Percentiles rank a stretch among this genome's conserved stretches.
Conservation (phyloP, 1,284 basidiomycete genomes). For the Ceratobasidium sp. region DNA sequence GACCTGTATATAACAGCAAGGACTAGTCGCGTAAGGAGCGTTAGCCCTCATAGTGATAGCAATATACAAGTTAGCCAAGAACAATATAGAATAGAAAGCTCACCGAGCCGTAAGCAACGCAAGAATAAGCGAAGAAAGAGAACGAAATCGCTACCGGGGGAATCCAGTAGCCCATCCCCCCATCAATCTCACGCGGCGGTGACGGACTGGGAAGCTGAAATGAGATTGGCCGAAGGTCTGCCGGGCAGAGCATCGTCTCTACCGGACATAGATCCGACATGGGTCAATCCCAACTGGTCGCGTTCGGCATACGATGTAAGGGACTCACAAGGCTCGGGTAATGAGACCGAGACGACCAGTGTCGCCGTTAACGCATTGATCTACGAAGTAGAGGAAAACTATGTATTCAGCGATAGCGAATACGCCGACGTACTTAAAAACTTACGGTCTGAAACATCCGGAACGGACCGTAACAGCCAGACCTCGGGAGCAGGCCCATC, state of each 20-base stretch:
- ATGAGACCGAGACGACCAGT: background rate
- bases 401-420: background rate
- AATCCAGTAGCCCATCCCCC: background rate
- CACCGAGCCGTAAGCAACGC: background rate
- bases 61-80: background rate
- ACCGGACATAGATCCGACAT: background rate
- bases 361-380: constrained; percentile 14
- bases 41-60: background rate
- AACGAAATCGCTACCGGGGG: background rate
- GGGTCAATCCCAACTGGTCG: background rate
- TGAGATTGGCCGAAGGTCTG: background rate
- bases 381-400: background rate
- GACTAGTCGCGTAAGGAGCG: background rate
- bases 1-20: background rate
- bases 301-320: background rate
- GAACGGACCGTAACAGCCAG: background rate
- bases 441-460: background rate
- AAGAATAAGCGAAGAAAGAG: background rate
- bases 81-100: constrained; percentile 1
- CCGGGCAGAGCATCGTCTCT: background rate
- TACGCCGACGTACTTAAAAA: background rate
- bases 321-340: too few species aligned
- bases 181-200: background rate
- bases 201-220: background rate
- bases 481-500: background rate